phyloP scores from a whole-genome alignment of 1,284 basidiomycete species.

The Veloporphyrellus conicus region DNA sequence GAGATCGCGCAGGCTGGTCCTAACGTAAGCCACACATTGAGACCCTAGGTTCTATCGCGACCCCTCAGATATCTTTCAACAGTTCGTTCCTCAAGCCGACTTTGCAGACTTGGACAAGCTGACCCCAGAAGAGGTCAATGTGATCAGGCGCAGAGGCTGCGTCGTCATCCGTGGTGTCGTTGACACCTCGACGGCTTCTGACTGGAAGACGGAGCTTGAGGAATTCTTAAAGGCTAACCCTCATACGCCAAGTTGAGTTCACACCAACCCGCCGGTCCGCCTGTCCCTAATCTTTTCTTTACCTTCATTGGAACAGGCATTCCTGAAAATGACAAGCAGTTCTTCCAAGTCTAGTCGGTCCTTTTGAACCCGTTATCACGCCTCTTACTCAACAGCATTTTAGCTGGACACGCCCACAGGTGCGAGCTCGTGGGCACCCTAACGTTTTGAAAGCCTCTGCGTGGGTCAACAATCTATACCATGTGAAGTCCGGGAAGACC shows the following conservation, averaged over 20 bases:
- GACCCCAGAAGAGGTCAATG: slow-evolving; percentile 42
- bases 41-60: not conserved
- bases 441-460: slow-evolving; percentile 58
- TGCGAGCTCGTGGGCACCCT: slow-evolving; percentile 70
- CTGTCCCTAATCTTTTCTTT: not conserved
- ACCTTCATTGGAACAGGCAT: slow-evolving; percentile 37
- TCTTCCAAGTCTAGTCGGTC: slow-evolving; percentile 66
- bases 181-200: slow-evolving; percentile 47
- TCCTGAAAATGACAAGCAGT: slow-evolving; percentile 61
- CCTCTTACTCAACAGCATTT: not conserved
- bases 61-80: not conserved
- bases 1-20: slow-evolving; percentile 46
- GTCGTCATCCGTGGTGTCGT: slow-evolving; percentile 64
- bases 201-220: slow-evolving; percentile 54
- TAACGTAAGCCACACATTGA: slow-evolving; percentile 37
- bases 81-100: slow-evolving; percentile 57
- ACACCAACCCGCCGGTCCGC: not conserved
- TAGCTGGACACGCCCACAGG: slow-evolving; percentile 69
- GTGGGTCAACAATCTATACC: slow-evolving; percentile 67
- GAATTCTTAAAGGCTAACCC: slow-evolving; percentile 59
- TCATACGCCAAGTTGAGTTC: slow-evolving; percentile 42
- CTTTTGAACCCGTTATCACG: not conserved
- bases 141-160: slow-evolving; percentile 53
- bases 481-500: slow-evolving; percentile 36
- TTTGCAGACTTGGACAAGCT: slow-evolving; percentile 52